These are phyloP conservation scores for Dichomitus squalens DNA, from an alignment of 1,284 basidiomycete genomes.

Conservation along the genomic window DNA sequence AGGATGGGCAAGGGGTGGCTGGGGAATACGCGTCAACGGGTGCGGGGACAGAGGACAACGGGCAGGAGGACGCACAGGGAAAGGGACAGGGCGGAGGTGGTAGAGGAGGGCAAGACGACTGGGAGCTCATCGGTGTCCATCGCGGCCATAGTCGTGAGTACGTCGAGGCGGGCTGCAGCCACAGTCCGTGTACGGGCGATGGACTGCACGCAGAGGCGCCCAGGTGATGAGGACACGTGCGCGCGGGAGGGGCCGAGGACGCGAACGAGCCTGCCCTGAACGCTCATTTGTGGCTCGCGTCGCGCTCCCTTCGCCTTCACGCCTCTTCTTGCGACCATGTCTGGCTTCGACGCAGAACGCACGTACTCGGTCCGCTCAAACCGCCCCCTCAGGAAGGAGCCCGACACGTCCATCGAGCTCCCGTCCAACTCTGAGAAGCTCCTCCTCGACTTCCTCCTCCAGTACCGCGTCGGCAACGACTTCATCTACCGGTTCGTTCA, in stretches of 20 bases:
- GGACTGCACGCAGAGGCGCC: no score
- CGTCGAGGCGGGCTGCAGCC: slow-evolving; percentile 39
- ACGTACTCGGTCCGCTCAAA: slow-evolving; percentile 80
- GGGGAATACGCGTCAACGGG: slow-evolving; percentile 17
- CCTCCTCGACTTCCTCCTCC: slow-evolving; percentile 83
- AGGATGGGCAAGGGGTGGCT: slow-evolving; percentile 96
- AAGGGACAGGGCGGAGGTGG: slow-evolving; percentile 69
- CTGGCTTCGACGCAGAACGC: slow-evolving; percentile 77
- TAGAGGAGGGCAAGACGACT: slow-evolving; percentile 69
- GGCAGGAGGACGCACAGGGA: slow-evolving; percentile 56
- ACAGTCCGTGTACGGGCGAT: slow-evolving; percentile 47
- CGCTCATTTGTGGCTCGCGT: slow-evolving; percentile 17
- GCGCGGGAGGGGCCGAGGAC: slow-evolving; percentile 16
- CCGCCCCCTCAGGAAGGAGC: slow-evolving; percentile 37
- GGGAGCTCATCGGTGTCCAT: slow-evolving; percentile 80
- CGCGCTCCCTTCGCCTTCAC: neutral
- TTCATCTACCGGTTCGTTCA: slow-evolving; percentile 80
- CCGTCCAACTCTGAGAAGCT: slow-evolving; percentile 81
- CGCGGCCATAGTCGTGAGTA: slow-evolving; percentile 50
- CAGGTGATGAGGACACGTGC: slow-evolving; percentile 42
- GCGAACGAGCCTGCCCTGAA: slow-evolving; percentile 37
- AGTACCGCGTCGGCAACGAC: slow-evolving; percentile 86
- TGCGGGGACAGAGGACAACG: neutral
- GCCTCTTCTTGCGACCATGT: slow-evolving; percentile 36
- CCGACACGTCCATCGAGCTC: slow-evolving; percentile 56